A percentile compares a stretch with the other conserved stretches of the same genome.
These are phyloP conservation scores for Lathyrus sativus DNA, from an alignment of 306 rosid genomes.

Conservation along the genomic window DNA sequence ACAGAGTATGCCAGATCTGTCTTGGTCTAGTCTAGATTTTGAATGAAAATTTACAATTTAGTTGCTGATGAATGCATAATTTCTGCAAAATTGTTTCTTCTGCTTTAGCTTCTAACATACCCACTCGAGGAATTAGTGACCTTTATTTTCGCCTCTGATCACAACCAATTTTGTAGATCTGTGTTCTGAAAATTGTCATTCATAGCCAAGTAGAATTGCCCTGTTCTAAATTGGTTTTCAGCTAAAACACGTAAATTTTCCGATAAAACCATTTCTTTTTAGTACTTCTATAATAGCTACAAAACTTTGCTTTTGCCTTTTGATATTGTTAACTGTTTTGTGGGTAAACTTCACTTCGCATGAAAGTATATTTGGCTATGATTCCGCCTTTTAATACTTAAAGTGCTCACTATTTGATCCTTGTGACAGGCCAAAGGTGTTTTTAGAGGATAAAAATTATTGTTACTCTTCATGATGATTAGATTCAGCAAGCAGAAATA, in stretches of 20 bases:
- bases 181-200: conserved; percentile 23
- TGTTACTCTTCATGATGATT: conserved; percentile 35
- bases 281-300: not conserved
- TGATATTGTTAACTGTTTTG: conserved; percentile 18
- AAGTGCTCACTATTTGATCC: conserved; percentile 32
- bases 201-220: conserved; percentile 18
- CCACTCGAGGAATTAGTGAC: conserved; percentile 7
- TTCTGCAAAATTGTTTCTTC: not conserved
- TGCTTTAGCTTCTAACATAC: conserved; percentile 23
- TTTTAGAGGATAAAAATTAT: conserved; percentile 46
- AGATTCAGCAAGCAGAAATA: conserved; percentile 33
- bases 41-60: not conserved
- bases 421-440: conserved; percentile 64
- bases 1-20: conserved; percentile 16
- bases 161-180: not conserved
- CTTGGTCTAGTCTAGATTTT: conserved; percentile 25
- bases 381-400: conserved; percentile 29
- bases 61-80: conserved; percentile 22
- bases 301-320: conserved; percentile 24
- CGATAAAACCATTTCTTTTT: not conserved
- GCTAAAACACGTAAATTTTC: conserved; percentile 8
- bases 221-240: not conserved
- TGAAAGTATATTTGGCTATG: conserved; percentile 25
- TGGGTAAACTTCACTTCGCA: conserved; percentile 14
- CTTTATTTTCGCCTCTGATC: conserved; percentile 18